Evolutionary conservation across 1,284 basidiomycete genomes (phyloP).

Genomic region (Pisolithus thermaeus): DNA sequence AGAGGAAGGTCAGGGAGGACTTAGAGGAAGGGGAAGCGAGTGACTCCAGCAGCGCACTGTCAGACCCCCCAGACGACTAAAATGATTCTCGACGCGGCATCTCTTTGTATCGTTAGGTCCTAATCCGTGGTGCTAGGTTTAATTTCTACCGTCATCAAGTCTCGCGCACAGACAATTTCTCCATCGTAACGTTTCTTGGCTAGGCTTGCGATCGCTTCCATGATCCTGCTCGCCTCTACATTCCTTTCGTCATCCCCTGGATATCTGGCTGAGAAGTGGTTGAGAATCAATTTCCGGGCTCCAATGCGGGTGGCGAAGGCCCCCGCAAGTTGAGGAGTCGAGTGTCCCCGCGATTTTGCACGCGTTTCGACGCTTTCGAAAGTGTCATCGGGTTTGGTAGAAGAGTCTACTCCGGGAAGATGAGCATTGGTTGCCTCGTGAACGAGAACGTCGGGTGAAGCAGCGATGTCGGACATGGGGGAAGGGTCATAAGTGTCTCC

Average conservation of each 20-base stretch:
- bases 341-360: slow-evolving; percentile 81
- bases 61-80: slow-evolving; percentile 53
- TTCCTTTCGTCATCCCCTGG: slow-evolving; percentile 48
- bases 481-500: slow-evolving; percentile 82
- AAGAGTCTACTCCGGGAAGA: slow-evolving; percentile 61
- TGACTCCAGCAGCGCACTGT: slow-evolving; percentile 67
- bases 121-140: slow-evolving; percentile 27
- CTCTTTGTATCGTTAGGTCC: slow-evolving; percentile 5
- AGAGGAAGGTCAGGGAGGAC: slow-evolving; percentile 59
- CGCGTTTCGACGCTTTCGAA: slow-evolving; percentile 60
- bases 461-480: slow-evolving; percentile 50
- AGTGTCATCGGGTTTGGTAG: slow-evolving; percentile 53
- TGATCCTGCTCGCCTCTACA: slow-evolving; percentile 43
- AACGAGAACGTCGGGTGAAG: slow-evolving; percentile 59
- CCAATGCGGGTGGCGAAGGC: slow-evolving; percentile 68
- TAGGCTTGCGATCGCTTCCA: slow-evolving; percentile 54
- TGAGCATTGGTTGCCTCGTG: slow-evolving; percentile 93
- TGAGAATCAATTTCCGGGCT: slow-evolving; percentile 69
- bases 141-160: slow-evolving; percentile 66
- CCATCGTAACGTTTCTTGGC: slow-evolving; percentile 49
- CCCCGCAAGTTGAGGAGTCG: slow-evolving; percentile 89
- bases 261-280: slow-evolving; percentile 78
- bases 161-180: slow-evolving; percentile 61
- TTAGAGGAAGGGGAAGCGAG: slow-evolving; percentile 81
- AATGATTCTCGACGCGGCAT: slow-evolving; percentile 6